Percentiles rank a stretch among this genome's conserved stretches.
These are phyloP conservation scores for Singerocomus inundabilis DNA, from an alignment of 1,284 basidiomycete genomes.

Conservation along the genomic window DNA sequence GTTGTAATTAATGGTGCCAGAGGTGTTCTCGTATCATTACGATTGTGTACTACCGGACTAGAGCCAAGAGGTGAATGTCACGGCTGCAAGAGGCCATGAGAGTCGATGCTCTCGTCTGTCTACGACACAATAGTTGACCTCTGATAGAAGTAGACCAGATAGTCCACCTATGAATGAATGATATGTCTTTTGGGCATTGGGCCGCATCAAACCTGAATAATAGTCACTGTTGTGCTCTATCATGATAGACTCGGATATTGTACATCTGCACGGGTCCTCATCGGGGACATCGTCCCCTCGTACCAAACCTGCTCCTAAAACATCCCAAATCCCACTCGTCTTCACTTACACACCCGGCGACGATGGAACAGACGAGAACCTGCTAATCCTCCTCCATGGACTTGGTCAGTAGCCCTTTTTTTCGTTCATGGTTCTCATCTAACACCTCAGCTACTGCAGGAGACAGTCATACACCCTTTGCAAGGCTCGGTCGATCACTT, in stretches of 20 bases:
- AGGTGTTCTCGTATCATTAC: too few relatives aligned
- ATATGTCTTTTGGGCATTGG: too few relatives aligned
- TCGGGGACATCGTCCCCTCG: constrained; percentile 29
- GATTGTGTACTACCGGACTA: too few relatives aligned
- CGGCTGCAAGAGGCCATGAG: too few relatives aligned
- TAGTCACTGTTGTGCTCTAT: too few relatives aligned
- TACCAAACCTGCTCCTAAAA: constrained; percentile 52
- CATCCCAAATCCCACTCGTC: constrained; percentile 47
- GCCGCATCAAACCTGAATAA: too few relatives aligned
- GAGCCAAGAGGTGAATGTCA: too few relatives aligned
- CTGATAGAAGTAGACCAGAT: too few relatives aligned
- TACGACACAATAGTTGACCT: too few relatives aligned
- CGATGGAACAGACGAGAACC: constrained; percentile 84
- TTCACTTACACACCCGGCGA: constrained; percentile 68
- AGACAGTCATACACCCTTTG: constrained; percentile 79
- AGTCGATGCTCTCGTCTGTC: too few relatives aligned
- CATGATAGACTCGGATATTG: constrained; percentile 19
- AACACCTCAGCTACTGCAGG: constrained; percentile 44
- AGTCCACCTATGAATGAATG: too few relatives aligned
- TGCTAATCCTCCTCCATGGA: constrained; percentile 85
- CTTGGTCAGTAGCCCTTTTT: constrained; percentile 54
- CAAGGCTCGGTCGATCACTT: constrained; percentile 67
- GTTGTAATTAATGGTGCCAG: too few relatives aligned
- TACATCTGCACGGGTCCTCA: constrained; percentile 22
- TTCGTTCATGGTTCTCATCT: background rate